Evolutionary conservation across 805 yeast species (phyloP).

Genomic region (Tetrapisispora namnaoensis): DNA sequence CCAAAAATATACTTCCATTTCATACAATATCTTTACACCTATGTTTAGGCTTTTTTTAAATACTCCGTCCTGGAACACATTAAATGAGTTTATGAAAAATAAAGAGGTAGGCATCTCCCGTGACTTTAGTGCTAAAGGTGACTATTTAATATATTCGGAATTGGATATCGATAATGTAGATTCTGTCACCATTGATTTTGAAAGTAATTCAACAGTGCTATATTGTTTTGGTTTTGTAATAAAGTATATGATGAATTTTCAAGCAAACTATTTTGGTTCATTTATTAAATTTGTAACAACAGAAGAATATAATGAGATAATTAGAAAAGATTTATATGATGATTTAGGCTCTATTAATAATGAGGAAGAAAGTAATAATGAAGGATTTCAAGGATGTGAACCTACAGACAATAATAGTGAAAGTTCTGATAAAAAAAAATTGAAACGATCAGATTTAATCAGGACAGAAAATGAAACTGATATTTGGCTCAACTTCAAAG

Average conservation of each 20-base stretch:
- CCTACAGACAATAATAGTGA: slow-evolving; percentile 1
- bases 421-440: background rate
- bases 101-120: slow-evolving; percentile 59
- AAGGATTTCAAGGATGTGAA: slow-evolving; percentile 7
- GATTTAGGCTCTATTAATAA: background rate
- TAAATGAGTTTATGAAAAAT: slow-evolving; percentile 55
- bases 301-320: slow-evolving; percentile 50
- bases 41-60: slow-evolving; percentile 52
- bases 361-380: background rate
- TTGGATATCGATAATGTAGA: slow-evolving; percentile 63
- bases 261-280: slow-evolving; percentile 89
- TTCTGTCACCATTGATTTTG: slow-evolving; percentile 52
- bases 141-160: slow-evolving; percentile 49
- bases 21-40: slow-evolving; percentile 45
- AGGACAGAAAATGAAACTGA: slow-evolving; percentile 67
- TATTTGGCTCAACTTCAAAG: slow-evolving; percentile 59
- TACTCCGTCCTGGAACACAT: slow-evolving; percentile 90
- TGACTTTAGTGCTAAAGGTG: slow-evolving; percentile 52
- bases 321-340: background rate
- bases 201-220: slow-evolving; percentile 57
- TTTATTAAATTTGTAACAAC: slow-evolving; percentile 72
- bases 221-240: slow-evolving; percentile 72
- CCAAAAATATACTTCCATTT: slow-evolving; percentile 41
- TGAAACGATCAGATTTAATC: slow-evolving; percentile 21
- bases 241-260: slow-evolving; percentile 61